These are phyloP conservation scores for Aplosporella prunicola DNA, from an alignment of 2,329 filamentous ascomycete genomes.

Conservation along the genomic window DNA sequence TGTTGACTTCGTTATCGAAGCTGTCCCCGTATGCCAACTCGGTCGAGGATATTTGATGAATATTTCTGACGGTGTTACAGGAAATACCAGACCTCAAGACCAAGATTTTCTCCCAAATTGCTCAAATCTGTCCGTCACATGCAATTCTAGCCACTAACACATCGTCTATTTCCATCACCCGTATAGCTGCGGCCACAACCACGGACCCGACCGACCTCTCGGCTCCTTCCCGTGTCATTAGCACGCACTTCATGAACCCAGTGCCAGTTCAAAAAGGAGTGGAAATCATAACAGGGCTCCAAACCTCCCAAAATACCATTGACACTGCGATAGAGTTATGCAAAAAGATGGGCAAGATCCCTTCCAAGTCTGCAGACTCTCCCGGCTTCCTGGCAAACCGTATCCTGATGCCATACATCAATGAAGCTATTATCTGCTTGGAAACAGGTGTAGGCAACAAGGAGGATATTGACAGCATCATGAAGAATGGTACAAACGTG, in stretches of 20 bases:
- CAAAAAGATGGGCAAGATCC: slow-evolving; percentile 84
- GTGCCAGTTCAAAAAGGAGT: slow-evolving; percentile 95
- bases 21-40: slow-evolving; percentile 53
- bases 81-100: slow-evolving; percentile 84
- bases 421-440: slow-evolving; percentile 91
- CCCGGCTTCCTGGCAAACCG: slow-evolving; percentile 94
- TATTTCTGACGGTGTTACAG: slow-evolving; percentile 14
- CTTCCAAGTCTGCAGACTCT: slow-evolving; percentile 77
- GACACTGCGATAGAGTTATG: slow-evolving; percentile 78
- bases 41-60: not conserved
- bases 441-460: slow-evolving; percentile 84
- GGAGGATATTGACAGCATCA: slow-evolving; percentile 92
- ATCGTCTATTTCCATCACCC: slow-evolving; percentile 95
- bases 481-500: slow-evolving; percentile 98
- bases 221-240: slow-evolving; percentile 78
- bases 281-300: slow-evolving; percentile 90
- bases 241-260: slow-evolving; percentile 99
- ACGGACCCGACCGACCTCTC: slow-evolving; percentile 69
- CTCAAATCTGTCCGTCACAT: slow-evolving; percentile 70
- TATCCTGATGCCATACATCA: slow-evolving; percentile 98
- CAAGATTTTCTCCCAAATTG: slow-evolving; percentile 75
- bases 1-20: slow-evolving; percentile 97
- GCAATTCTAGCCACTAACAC: slow-evolving; percentile 95
- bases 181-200: slow-evolving; percentile 81
- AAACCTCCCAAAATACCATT: slow-evolving; percentile 76